Base-by-base conservation (phyloP, 169 alveolate species). In the Eimeria necatrix region DNA sequence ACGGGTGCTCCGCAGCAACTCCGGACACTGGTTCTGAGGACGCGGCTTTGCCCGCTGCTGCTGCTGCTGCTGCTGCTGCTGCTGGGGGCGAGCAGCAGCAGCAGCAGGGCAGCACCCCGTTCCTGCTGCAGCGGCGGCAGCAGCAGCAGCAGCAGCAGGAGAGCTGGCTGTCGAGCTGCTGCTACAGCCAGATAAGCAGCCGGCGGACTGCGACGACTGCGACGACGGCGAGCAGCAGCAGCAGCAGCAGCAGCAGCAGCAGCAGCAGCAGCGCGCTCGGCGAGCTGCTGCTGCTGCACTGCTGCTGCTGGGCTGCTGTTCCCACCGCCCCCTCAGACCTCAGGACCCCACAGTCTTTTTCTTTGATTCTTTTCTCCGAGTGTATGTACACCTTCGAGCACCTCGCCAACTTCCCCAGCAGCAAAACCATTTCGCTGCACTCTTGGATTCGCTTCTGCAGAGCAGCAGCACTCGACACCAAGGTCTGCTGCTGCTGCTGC, bases 61-160 rank as follows among this genome's bases (percentile, higher is more conserved):
- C 64, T 56, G 64, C 64, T 56, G 64, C 64, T 56, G 64, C 64
- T 56, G n/a, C n/a, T n/a, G n/a, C n/a, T n/a, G n/a, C n/a, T n/a
- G n/a, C n/a, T n/a, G n/a, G n/a, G n/a, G n/a, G 64, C 64, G 64
- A n/a, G n/a, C 64, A 56, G 20, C 64, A 8, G 8, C 64, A 56
- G 20, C 64, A 14, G 8, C 64, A 56, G 8, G 20, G 20, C 14
- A 14, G 20, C 64, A 8, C 64, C 64, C 64, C 8, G 8, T 56
- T 8, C 14, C 64, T 9, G 64, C 64, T 9, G 64, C 64, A 56
- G 64, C 64, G 14, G 64, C 64, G 14, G 64, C 64, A 56, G 14
- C 8, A 56, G 64, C 64, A 56, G 64, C 64, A 56, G 64, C 64
- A 9, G 64, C 20, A 9, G 64, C 20, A 8, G 64, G 14, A 56